phyloP scores from a whole-genome alignment of 2,329 filamentous ascomycete genomes.

The Botryotinia convoluta region DNA sequence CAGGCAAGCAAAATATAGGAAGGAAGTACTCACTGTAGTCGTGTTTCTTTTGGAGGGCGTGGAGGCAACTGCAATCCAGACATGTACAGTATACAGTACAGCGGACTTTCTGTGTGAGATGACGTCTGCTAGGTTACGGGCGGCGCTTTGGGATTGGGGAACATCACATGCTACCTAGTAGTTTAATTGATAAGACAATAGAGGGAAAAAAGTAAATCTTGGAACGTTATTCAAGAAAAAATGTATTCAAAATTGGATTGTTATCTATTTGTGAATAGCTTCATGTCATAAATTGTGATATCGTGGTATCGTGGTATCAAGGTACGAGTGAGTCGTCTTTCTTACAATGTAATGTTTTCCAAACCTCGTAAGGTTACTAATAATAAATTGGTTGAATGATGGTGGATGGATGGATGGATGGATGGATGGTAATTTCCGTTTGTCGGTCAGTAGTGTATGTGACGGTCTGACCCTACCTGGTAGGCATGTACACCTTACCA shows the following conservation, averaged over 20 bases:
- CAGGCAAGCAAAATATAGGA: constrained; percentile 10
- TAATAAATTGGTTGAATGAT: not conserved
- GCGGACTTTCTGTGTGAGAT: constrained; percentile 14
- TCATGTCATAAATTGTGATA: not conserved
- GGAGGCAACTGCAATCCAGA: constrained; percentile 24
- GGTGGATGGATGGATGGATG: too few species aligned
- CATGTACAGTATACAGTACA: constrained; percentile 1
- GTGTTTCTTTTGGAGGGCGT: constrained; percentile 3
- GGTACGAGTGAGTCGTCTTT: too few species aligned
- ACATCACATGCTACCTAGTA: constrained; percentile 6
- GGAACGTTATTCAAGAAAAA: not conserved
- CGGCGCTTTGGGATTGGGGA: constrained; percentile 9
- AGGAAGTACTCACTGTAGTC: constrained; percentile 16
- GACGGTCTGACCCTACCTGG: not conserved
- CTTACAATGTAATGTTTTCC: not conserved
- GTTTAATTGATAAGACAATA: not conserved
- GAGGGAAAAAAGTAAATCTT: not conserved
- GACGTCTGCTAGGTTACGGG: constrained; percentile 15
- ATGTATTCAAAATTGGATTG: not conserved
- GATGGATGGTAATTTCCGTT: not conserved
- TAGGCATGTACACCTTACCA: not conserved
- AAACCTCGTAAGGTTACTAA: not conserved
- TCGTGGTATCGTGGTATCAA: not conserved
- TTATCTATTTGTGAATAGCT: not conserved
- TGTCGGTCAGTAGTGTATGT: not conserved